phyloP scores from a whole-genome alignment of 2,329 filamentous ascomycete genomes.

The Arthrobotrys sphaeroides region DNA sequence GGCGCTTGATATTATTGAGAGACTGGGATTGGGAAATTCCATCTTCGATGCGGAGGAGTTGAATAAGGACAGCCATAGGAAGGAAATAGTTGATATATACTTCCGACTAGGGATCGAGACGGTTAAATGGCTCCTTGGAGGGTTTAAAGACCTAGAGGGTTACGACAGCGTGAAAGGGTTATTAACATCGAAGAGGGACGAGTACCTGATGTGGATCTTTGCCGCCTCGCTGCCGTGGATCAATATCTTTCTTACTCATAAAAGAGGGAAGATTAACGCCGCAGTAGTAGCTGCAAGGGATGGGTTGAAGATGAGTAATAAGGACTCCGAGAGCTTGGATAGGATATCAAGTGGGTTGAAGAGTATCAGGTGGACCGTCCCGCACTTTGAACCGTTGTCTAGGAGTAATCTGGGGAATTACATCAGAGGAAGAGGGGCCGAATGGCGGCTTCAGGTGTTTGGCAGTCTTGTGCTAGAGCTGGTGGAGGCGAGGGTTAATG shows the following conservation, averaged over 20 bases:
- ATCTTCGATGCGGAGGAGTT: constrained; percentile 35
- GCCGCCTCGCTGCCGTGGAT: constrained; percentile 79
- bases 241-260: constrained; percentile 62
- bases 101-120: constrained; percentile 74
- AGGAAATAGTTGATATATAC: constrained; percentile 61
- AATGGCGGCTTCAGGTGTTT: constrained; percentile 77
- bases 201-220: constrained; percentile 80
- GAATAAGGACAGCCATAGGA: constrained; percentile 23
- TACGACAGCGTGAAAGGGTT: constrained; percentile 66
- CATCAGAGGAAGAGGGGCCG: constrained; percentile 75
- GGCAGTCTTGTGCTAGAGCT: constrained; percentile 74
- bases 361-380: constrained; percentile 71
- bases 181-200: constrained; percentile 71
- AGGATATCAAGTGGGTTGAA: constrained; percentile 71
- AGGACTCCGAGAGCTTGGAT: constrained; percentile 73
- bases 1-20: constrained; percentile 53
- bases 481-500: constrained; percentile 59
- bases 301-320: constrained; percentile 82
- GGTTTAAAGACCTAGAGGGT: constrained; percentile 61
- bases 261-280: constrained; percentile 65
- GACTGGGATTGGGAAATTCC: constrained; percentile 45
- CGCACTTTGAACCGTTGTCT: constrained; percentile 35
- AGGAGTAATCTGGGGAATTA: constrained; percentile 64
- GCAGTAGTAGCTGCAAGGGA: constrained; percentile 75
- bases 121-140: constrained; percentile 66